phyloP scores from a whole-genome alignment of 208 protist species.

The Polymyxa betae region DNA sequence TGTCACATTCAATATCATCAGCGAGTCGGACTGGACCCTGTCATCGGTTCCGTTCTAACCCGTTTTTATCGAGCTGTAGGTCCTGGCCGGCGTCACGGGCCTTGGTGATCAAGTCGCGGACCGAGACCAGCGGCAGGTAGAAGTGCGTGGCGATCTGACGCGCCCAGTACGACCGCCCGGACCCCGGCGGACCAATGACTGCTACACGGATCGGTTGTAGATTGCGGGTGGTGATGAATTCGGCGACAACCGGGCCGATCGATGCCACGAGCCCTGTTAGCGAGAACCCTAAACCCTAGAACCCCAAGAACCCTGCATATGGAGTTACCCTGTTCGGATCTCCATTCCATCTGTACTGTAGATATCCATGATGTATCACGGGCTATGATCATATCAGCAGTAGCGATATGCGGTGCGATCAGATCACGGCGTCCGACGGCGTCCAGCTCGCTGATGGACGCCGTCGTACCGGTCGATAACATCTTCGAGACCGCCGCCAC shows the following conservation, averaged over 20 bases:
- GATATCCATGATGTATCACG: neutral
- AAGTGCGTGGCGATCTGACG: neutral
- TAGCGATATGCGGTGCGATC: neutral
- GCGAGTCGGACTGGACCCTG: neutral
- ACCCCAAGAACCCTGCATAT: neutral
- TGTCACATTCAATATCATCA: neutral
- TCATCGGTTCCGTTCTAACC: too few species aligned
- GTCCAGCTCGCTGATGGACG: neutral
- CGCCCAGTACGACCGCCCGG: neutral
- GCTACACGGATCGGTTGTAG: neutral
- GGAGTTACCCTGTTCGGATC: constrained; percentile 10
- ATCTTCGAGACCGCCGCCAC: neutral
- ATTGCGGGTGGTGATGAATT: neutral
- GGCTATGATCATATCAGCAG: neutral
- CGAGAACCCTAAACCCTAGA: neutral
- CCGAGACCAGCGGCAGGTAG: neutral
- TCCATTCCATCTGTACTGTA: constrained; percentile 1
- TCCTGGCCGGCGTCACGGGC: neutral
- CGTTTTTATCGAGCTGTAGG: neutral
- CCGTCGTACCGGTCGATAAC: neutral
- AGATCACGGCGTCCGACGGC: neutral
- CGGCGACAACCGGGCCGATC: neutral
- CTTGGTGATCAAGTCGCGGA: neutral
- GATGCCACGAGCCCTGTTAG: neutral
- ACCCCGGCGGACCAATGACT: neutral